phyloP scores from a whole-genome alignment of 495 filamentous ascomycete species.

The Aspergillus cristatus region DNA sequence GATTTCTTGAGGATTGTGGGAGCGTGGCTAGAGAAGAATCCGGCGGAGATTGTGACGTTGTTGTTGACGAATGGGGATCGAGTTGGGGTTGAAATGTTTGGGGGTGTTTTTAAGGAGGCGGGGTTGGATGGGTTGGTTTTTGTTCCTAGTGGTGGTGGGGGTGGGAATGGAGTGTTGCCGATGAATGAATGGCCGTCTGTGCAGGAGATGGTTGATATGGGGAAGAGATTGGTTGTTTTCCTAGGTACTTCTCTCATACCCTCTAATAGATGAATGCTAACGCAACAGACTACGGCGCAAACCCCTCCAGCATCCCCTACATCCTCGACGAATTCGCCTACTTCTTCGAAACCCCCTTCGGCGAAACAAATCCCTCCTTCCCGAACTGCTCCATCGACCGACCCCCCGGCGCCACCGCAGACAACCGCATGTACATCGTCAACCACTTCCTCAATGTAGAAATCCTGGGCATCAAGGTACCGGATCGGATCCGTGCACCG shows the following conservation, averaged over 20 bases:
- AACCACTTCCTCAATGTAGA: constrained; percentile 41
- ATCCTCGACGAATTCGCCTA: constrained; percentile 62
- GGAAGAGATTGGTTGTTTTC: constrained; percentile 55
- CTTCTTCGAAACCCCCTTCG: constrained; percentile 64
- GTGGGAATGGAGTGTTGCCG: constrained; percentile 14
- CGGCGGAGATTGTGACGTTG: constrained; percentile 60
- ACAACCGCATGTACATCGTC: constrained; percentile 46
- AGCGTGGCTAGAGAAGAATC: constrained; percentile 54
- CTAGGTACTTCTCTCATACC: constrained; percentile 29
- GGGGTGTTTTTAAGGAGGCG: constrained; percentile 39
- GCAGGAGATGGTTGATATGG: constrained; percentile 46
- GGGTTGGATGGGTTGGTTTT: constrained; percentile 54
- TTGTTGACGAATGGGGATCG: constrained; percentile 61
- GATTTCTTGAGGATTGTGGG: constrained; percentile 50
- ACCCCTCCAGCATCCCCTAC: constrained; percentile 42
- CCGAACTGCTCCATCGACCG: constrained; percentile 54
- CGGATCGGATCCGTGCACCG: constrained; percentile 42
- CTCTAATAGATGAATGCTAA: not conserved
- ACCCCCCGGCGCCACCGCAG: constrained; percentile 36
- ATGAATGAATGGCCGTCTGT: constrained; percentile 55
- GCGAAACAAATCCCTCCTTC: constrained; percentile 42
- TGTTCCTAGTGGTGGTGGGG: constrained; percentile 26
- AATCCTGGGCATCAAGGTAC: constrained; percentile 41
- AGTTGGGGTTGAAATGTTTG: constrained; percentile 39
- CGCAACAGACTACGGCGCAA: constrained; percentile 35